Base-by-base conservation (phyloP, 306 rosid species). In the Abrus precatorius region DNA sequence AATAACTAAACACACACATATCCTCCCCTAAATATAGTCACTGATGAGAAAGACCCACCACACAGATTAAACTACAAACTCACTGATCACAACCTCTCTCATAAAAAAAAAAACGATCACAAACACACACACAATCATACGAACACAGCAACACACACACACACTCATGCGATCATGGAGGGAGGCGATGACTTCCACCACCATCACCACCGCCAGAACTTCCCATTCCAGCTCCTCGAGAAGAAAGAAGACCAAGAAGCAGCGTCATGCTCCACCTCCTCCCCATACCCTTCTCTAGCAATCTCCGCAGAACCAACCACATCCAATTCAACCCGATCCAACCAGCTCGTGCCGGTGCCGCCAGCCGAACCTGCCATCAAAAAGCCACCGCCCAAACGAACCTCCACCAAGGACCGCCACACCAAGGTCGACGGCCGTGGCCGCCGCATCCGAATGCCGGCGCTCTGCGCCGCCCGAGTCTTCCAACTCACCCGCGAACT, bases 391-490 rank as follows among this genome's bases (percentile, higher is more conserved):
- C 97, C 98, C 0, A 94, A 94, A 45, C 10, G 98, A 56, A 87
- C 97, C 5, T 92, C 97, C 8, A 91, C 97, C 3, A 94, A 92
- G 55, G 98, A 94, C 85, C 94, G 98, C 8, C 98, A 94, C 85
- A 94, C 2, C 5, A 80, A 80, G 44, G 84, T 80, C 1, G 84
- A 81, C 28, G 84, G 84, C 10, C 80, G 84, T 0, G 97, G 98
- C 44, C 97, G 98, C 45, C 97, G 98, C 43, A 92, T 94, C 56
- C 84, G 98, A 56, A 92, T 94, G 98, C 98, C 97, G 0, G 97
- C 98, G 0, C 88, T 94, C 5, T 94, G 98, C 30, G 98, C 98
- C 1, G 98, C 98, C 1, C 77, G 98, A 7, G 97, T 94, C 75
- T 94, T 90, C 41, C 94, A 94, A 52, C 80, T 80, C 5, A 80